These are phyloP conservation scores for Aspergillus sp. DNA, from an alignment of 2,329 filamentous ascomycete species.

Conservation along the genomic window DNA sequence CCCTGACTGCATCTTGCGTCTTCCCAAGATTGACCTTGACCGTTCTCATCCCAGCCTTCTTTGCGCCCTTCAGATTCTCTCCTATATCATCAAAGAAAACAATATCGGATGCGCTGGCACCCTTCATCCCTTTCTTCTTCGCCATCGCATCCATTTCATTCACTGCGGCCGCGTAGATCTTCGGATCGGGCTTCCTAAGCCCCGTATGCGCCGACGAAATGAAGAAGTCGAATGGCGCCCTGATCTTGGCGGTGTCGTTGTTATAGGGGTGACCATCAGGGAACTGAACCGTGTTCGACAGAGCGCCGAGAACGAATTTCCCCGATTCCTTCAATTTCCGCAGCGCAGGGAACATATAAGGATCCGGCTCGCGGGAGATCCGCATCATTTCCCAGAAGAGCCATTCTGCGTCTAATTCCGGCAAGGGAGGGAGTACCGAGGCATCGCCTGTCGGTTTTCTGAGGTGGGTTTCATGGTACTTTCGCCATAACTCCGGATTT, in stretches of 20 bases:
- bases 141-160: slow-evolving; percentile 64
- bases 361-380: slow-evolving; percentile 68
- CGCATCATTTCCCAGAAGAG: slow-evolving; percentile 94
- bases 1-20: slow-evolving; percentile 75
- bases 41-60: slow-evolving; percentile 71
- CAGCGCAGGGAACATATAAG: slow-evolving; percentile 84
- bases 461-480: slow-evolving; percentile 49
- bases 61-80: slow-evolving; percentile 81
- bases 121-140: slow-evolving; percentile 53
- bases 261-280: slow-evolving; percentile 71
- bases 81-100: slow-evolving; percentile 94
- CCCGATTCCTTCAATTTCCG: slow-evolving; percentile 64
- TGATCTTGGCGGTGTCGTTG: slow-evolving; percentile 59
- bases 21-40: slow-evolving; percentile 80
- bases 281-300: slow-evolving; percentile 89
- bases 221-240: slow-evolving; percentile 77
- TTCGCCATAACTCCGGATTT: slow-evolving; percentile 65
- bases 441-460: slow-evolving; percentile 24
- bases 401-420: slow-evolving; percentile 71
- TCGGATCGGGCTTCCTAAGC: slow-evolving; percentile 79
- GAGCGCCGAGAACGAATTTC: slow-evolving; percentile 71
- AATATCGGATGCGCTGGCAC: slow-evolving; percentile 65
- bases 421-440: slow-evolving; percentile 58
- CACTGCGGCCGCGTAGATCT: slow-evolving; percentile 76
- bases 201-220: slow-evolving; percentile 84